A percentile compares a stretch with the other conserved stretches of the same genome.
These are phyloP conservation scores for Trichocomaceae sp. DNA, from an alignment of 2,329 filamentous ascomycete species.

Conservation along the genomic window DNA sequence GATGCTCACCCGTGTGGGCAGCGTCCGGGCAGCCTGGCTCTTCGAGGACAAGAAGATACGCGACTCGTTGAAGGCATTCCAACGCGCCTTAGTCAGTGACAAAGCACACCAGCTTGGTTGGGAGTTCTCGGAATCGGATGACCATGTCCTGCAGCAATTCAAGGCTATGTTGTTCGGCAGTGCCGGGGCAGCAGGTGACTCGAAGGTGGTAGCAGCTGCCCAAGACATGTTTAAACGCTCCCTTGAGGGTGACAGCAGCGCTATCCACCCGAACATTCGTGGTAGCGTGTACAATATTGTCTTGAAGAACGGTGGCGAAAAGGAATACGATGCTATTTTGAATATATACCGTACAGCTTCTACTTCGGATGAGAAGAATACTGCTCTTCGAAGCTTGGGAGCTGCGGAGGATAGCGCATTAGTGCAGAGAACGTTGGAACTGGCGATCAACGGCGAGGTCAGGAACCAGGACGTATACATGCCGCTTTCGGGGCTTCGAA, in stretches of 20 bases:
- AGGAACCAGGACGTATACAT: conserved; percentile 95
- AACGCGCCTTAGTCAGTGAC: conserved; percentile 66
- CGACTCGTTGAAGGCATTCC: conserved; percentile 75
- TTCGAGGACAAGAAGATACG: conserved; percentile 69
- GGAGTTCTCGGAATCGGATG: conserved; percentile 76
- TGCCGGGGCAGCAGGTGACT: conserved; percentile 74
- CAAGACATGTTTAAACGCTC: conserved; percentile 89
- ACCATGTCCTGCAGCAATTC: conserved; percentile 88
- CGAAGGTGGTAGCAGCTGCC: conserved; percentile 68
- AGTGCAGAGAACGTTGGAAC: conserved; percentile 69
- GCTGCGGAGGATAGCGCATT: conserved; percentile 70
- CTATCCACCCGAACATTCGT: conserved; percentile 87
- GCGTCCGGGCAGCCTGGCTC: conserved; percentile 79
- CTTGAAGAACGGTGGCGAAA: conserved; percentile 76
- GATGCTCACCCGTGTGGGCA: conserved; percentile 68
- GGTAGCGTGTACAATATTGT: conserved; percentile 80
- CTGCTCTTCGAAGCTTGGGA: conserved; percentile 75
- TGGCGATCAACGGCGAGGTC: conserved; percentile 72
- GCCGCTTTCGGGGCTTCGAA: conserved; percentile 70
- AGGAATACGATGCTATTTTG: conserved; percentile 75
- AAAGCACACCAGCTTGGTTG: conserved; percentile 85
- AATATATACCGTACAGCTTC: conserved; percentile 68
- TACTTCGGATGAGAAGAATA: conserved; percentile 85
- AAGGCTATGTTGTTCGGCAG: conserved; percentile 84
- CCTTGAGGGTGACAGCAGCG: conserved; percentile 66